Conservation (phyloP, 768 basidiomycete genomes). For the Russula virescens region DNA sequence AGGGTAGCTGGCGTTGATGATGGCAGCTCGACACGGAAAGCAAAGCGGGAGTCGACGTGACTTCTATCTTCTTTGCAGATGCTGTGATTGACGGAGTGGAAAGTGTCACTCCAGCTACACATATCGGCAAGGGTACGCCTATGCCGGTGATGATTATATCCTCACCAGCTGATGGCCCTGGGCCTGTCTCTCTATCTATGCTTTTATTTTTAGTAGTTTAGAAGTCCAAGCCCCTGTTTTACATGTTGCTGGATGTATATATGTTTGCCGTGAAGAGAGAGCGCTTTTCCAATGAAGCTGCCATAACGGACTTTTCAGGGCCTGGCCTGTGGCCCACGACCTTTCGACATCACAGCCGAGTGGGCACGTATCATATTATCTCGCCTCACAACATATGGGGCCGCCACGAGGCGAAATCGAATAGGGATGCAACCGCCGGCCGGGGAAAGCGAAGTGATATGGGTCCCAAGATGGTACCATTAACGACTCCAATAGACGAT, state of each 20-base stretch:
- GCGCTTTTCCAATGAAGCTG: background rate
- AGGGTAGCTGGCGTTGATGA: background rate
- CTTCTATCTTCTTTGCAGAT: background rate
- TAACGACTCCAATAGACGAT: background rate
- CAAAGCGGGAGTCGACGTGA: background rate
- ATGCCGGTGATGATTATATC: background rate
- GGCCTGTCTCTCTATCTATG: background rate
- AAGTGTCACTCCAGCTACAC: background rate
- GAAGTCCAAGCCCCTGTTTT: background rate
- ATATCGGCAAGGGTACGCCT: background rate
- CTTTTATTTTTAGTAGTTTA: background rate
- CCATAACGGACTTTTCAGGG: constrained; percentile 1
- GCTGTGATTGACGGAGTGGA: background rate
- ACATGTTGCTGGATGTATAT: background rate
- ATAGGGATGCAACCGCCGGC: background rate
- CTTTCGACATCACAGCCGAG: constrained; percentile 15
- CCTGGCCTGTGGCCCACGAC: constrained; percentile 2
- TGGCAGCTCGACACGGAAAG: background rate
- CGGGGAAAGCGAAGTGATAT: background rate
- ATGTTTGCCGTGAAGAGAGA: background rate
- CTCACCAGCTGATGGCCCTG: background rate
- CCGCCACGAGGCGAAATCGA: constrained; percentile 6
- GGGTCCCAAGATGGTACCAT: background rate
- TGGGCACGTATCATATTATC: background rate
- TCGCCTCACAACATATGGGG: background rate